Evolutionary conservation across 345 rosid genomes (phyloP).

Genomic region (Pugionium dolabratum): DNA sequence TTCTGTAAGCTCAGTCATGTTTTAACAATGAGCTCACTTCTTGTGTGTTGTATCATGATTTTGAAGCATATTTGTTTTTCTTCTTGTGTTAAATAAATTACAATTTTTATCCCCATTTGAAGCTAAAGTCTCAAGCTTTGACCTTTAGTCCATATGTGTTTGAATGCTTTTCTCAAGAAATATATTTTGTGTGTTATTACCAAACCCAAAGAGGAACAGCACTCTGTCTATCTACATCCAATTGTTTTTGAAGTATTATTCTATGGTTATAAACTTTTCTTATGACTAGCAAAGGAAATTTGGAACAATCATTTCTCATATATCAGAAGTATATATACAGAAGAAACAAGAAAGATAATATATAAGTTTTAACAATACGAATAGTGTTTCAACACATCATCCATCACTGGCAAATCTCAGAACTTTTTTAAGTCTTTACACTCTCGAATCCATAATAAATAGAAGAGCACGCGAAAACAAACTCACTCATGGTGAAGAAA

Average conservation of each 20-base stretch:
- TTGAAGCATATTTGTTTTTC: not conserved
- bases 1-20: conserved; percentile 11
- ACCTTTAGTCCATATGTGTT: conserved; percentile 32
- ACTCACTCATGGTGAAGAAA: conserved; percentile 21
- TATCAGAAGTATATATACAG: not conserved
- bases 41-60: conserved; percentile 24
- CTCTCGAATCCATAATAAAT: conserved; percentile 4
- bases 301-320: conserved; percentile 4
- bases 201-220: conserved; percentile 29
- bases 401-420: conserved; percentile 22
- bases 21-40: conserved; percentile 7
- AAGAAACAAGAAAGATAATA: not conserved
- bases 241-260: not conserved
- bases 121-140: conserved; percentile 30
- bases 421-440: conserved; percentile 4
- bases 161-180: conserved; percentile 19
- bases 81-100: conserved; percentile 6
- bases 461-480: not conserved
- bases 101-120: conserved; percentile 33
- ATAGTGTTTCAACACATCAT: conserved; percentile 16
- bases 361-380: too few relatives aligned
- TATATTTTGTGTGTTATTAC: conserved; percentile 3
- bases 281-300: conserved; percentile 20
- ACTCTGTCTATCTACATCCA: conserved; percentile 1
- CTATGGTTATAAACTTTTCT: not conserved